Evolutionary conservation across 768 basidiomycete genomes (phyloP).

Genomic region (Dentipellis fragilis): DNA sequence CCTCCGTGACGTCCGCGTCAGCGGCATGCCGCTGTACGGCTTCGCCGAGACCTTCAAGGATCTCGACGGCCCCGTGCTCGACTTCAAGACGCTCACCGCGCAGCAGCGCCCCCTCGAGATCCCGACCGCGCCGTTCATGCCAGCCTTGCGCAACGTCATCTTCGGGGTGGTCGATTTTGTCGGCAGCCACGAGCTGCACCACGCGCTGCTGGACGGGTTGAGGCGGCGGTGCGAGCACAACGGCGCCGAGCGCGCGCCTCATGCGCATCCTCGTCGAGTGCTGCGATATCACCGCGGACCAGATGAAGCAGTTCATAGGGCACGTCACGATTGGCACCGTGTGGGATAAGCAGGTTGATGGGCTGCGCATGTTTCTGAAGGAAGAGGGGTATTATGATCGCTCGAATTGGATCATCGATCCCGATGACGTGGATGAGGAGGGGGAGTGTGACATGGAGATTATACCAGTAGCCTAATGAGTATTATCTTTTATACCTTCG

Average conservation of each 20-base stretch:
- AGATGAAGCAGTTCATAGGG: background rate
- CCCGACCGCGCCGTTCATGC: background rate
- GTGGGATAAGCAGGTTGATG: background rate
- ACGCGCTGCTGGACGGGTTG: background rate
- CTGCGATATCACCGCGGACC: background rate
- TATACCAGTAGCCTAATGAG: background rate
- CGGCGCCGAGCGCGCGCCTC: background rate
- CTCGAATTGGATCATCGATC: background rate
- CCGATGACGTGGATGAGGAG: background rate
- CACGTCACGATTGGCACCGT: background rate
- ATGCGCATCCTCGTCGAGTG: background rate
- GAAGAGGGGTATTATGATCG: background rate
- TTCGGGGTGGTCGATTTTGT: background rate
- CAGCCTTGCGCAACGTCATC: background rate
- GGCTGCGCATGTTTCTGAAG: background rate
- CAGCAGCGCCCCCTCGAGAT: background rate
- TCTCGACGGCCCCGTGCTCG: background rate
- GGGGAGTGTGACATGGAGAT: background rate
- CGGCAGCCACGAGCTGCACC: background rate
- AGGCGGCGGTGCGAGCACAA: background rate
- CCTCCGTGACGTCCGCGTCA: background rate
- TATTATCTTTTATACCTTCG: too few species aligned
- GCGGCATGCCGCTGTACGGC: background rate
- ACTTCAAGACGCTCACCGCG: background rate
- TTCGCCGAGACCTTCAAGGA: background rate